These are phyloP conservation scores for Linderina pennispora DNA, from an alignment of 192 early-diverging fungal species.

Conservation along the genomic window DNA sequence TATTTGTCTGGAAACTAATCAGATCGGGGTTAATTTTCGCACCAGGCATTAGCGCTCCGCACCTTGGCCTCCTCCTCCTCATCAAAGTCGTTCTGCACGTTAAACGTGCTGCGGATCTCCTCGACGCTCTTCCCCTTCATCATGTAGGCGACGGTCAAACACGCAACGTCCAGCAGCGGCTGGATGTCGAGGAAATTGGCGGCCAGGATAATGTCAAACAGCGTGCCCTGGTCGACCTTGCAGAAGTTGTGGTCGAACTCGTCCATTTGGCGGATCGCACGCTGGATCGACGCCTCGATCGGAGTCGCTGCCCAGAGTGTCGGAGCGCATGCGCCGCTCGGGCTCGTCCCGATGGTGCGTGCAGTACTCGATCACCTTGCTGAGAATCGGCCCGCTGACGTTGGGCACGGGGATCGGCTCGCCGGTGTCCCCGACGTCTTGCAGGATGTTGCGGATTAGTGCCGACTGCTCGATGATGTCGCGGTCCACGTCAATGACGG, in stretches of 20 bases:
- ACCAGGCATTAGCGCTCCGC: slow-evolving; percentile 59
- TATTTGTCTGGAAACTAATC: too few relatives aligned
- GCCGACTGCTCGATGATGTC: slow-evolving; percentile 45
- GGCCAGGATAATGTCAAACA: slow-evolving; percentile 87
- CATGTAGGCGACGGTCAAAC: slow-evolving; percentile 89
- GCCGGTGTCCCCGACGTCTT: slow-evolving; percentile 26
- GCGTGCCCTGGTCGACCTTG: slow-evolving; percentile 87
- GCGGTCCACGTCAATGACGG: slow-evolving; percentile 28
- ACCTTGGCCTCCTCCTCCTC: slow-evolving; percentile 65
- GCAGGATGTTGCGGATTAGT: slow-evolving; percentile 42
- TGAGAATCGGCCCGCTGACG: slow-evolving; percentile 81
- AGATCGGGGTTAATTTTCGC: slow-evolving; percentile 31
- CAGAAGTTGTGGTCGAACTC: slow-evolving; percentile 91
- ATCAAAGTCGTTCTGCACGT: slow-evolving; percentile 65
- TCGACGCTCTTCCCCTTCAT: slow-evolving; percentile 82
- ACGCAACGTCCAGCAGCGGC: slow-evolving; percentile 59
- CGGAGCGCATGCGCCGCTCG: slow-evolving; percentile 11
- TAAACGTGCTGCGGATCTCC: slow-evolving; percentile 73
- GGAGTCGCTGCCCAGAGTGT: too few relatives aligned
- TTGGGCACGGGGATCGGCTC: slow-evolving; percentile 78
- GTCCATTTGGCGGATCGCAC: slow-evolving; percentile 68
- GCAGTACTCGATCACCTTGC: slow-evolving; percentile 86
- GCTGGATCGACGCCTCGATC: slow-evolving; percentile 50
- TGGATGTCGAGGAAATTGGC: slow-evolving; percentile 84
- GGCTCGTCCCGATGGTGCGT: slow-evolving; percentile 74